A percentile compares a stretch with the other conserved stretches of the same genome.
Evolutionary conservation across 1,139 yeast species (phyloP).

Genomic region (Pneumocystis sp.): DNA sequence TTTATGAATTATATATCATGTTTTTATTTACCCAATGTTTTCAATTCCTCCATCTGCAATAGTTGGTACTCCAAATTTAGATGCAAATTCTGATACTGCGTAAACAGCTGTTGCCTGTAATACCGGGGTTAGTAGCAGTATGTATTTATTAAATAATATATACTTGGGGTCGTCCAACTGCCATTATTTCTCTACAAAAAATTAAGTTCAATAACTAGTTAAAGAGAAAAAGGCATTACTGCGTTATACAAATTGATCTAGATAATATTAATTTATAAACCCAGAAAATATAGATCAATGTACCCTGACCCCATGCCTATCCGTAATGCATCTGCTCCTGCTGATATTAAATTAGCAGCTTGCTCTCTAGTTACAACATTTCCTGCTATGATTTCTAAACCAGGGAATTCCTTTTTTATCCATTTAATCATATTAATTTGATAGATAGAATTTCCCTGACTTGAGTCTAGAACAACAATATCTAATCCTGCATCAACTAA

Average conservation of each 20-base stretch:
- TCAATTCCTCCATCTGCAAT: constrained; percentile 99
- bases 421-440: constrained; percentile 86
- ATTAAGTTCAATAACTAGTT: constrained; percentile 1
- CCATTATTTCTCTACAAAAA: constrained; percentile 98
- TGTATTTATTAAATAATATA: background rate
- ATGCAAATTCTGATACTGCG: constrained; percentile 75
- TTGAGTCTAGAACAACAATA: constrained; percentile 87
- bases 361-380: constrained; percentile 98
- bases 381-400: constrained; percentile 86
- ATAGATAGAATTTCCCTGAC: constrained; percentile 93
- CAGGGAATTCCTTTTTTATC: constrained; percentile 69
- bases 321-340: constrained; percentile 96
- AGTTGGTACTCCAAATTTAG: constrained; percentile 84
- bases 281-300: constrained; percentile 41
- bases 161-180: constrained; percentile 91
- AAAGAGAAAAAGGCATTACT: background rate
- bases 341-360: constrained; percentile 87
- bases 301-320: constrained; percentile 99
- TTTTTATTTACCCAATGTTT: constrained; percentile 45
- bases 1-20: background rate
- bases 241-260: background rate
- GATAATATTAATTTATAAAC: background rate
- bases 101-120: constrained; percentile 84
- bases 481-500: constrained; percentile 95
- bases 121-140: background rate